Percentiles rank a stretch among this genome's conserved stretches.
Evolutionary conservation across 2,329 filamentous ascomycete genomes (phyloP).

Genomic region (Ceratocystis huliohia): DNA sequence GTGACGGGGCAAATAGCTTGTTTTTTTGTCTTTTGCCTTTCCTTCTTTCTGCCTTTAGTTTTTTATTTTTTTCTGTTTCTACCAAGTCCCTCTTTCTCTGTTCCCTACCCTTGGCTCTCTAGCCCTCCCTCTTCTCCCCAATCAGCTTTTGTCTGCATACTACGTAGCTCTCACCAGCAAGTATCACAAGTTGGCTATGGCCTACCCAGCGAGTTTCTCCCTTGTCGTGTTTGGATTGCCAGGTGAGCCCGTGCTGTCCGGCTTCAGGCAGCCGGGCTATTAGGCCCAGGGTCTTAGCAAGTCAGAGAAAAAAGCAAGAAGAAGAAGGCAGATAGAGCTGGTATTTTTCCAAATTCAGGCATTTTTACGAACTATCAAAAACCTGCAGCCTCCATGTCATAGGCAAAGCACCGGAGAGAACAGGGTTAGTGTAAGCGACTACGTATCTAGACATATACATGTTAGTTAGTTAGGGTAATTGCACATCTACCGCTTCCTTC

Average conservation of each 20-base stretch:
- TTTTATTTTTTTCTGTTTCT: neutral
- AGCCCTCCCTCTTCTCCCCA: neutral
- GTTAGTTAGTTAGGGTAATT: neutral
- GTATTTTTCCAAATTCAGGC: no score
- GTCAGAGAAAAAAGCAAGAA: neutral
- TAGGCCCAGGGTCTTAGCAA: neutral
- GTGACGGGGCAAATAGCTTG: neutral
- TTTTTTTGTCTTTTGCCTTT: neutral
- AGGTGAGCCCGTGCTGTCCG: neutral
- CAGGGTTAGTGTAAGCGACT: neutral
- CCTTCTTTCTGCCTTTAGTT: neutral
- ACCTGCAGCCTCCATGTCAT: no score
- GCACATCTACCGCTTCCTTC: slow-evolving; percentile 1
- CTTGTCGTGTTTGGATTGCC: neutral
- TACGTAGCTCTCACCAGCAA: slow-evolving; percentile 4
- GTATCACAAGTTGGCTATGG: neutral
- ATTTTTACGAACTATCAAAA: no score
- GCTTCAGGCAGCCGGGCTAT: neutral
- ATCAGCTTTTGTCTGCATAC: slow-evolving; percentile 1
- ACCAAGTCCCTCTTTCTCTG: neutral
- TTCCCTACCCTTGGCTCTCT: neutral
- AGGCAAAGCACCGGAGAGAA: no score
- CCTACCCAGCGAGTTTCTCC: neutral
- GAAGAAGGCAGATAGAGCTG: neutral
- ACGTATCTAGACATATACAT: neutral